Base-by-base conservation (phyloP, 2,329 filamentous ascomycete genomes). In the Lanzia echinophila region DNA sequence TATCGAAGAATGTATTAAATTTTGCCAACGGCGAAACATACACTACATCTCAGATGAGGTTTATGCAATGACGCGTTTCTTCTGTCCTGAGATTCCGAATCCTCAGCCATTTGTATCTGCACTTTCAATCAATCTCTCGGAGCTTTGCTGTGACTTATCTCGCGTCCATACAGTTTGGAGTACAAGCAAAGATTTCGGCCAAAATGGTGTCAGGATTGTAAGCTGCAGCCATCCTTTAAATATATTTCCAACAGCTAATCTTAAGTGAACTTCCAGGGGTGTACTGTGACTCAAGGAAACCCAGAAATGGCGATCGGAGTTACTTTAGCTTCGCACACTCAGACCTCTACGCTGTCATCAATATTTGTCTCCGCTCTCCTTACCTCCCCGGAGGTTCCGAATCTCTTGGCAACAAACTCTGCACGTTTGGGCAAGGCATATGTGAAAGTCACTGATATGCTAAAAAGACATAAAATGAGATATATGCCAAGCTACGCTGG, bases 21-120 rank as follows among this genome's bases (percentile, higher is more conserved):
- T 76, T 22, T 77, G 74, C 56, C 62, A 70, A 47, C 68, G 68
- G 50, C 64, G 75, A 56, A 60, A 67, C 11, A 65, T 78, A 19
- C 73, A 77, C 56, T 60, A 77, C 24, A 69, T 77, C 15, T 54
- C 69, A 50, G 75, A 78, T 57, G 75, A 79, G 58, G 72, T 78
- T 32, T 78, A 78, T 58, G 75, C 74, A 2, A 59, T 73, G 10
- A 73, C 73, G 0, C 63, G 71, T 0, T 78, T 68, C 60, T 58
- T 68, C 17, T 72, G 67, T 38, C 62, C 58, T 2, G 64, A 65
- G 2, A 39, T 50, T 20, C 46, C 33, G 3, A 32, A 54, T 4
- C 48, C 71, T 77, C 10, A 58, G 0, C 66, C 68, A 0, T 81
- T 81, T 57, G 74, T 72, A 2, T 80, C 77, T 0, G 67, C 71